These are phyloP conservation scores for Cladosporium halotolerans DNA, from an alignment of 2,329 filamentous ascomycete genomes.

Conservation along the genomic window DNA sequence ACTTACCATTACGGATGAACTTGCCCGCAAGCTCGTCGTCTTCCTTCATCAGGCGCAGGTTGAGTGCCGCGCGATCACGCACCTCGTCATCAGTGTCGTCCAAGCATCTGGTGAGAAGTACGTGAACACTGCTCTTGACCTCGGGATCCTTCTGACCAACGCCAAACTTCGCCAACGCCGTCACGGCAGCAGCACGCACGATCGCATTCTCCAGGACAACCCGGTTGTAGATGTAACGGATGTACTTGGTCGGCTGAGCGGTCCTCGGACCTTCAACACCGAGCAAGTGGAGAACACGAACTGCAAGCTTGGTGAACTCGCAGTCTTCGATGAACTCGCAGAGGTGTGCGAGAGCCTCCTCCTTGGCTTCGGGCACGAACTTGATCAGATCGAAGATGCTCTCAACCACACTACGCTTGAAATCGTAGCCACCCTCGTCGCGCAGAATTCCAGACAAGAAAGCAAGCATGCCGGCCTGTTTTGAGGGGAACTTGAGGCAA, in stretches of 20 bases:
- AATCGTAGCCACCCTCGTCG: slow-evolving; percentile 96
- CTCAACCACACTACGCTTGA: slow-evolving; percentile 95
- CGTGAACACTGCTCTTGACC: slow-evolving; percentile 90
- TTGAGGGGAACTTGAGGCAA: slow-evolving; percentile 95
- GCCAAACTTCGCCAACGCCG: slow-evolving; percentile 92
- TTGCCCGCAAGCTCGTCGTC: slow-evolving; percentile 70
- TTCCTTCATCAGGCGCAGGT: slow-evolving; percentile 84
- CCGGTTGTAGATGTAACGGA: slow-evolving; percentile 98
- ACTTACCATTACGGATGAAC: slow-evolving; percentile 86
- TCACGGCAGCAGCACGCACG: slow-evolving; percentile 89
- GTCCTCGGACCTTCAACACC: slow-evolving; percentile 94
- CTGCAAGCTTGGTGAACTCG: slow-evolving; percentile 96
- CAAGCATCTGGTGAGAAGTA: slow-evolving; percentile 84
- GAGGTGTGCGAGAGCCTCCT: slow-evolving; percentile 81
- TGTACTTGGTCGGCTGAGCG: slow-evolving; percentile 93
- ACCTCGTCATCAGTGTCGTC: slow-evolving; percentile 98
- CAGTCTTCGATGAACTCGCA: slow-evolving; percentile 99
- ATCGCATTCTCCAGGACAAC: slow-evolving; percentile 96
- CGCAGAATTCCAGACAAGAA: slow-evolving; percentile 96
- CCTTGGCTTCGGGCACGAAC: slow-evolving; percentile 83
- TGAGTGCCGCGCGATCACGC: slow-evolving; percentile 87
- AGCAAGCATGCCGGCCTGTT: slow-evolving; percentile 94
- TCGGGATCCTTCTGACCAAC: slow-evolving; percentile 94
- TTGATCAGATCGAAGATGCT: slow-evolving; percentile 99
- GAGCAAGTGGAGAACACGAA: slow-evolving; percentile 88